Evolutionary conservation across 768 basidiomycete genomes (phyloP), one percentile per base, ranked within the genome.

Genomic region (Boletus subcaerulescens): DNA sequence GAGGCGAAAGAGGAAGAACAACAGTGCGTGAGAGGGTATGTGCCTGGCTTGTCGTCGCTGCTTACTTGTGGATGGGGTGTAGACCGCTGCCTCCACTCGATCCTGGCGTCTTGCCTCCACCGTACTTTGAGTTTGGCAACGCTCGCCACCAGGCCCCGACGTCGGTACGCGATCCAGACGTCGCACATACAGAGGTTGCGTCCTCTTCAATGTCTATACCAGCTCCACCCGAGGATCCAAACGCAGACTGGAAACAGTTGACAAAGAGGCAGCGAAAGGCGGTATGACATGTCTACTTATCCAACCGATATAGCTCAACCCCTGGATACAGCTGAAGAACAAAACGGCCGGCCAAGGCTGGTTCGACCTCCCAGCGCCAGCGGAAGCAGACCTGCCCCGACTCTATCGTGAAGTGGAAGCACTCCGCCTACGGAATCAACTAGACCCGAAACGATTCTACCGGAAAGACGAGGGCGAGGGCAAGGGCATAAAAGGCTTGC

Each of bases 391-490:
- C 56, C 75, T 91, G 15, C 89, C 91, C 35, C 80, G 84, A 36
- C 71, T 94, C 39, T 74, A 93, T 63, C 87, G 89, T 48, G 93
- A 97, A 74, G 87, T 93, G 12, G 90, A 95, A 67, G 88, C 94
- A 0, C 75, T 95, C 52, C 86, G 92, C 31, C 74, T 97, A 45
- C 83, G 87, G 47, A 93, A 93, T 66, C 87, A 92, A 53, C 80
- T 97, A 18, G 94, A 97, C 64, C 93, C 93, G 17, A 97, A 96
- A 68, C 81, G 91, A 20, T 95, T 95, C 73, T 91, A 94, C 73
- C 77, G 84, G 57, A 93, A 91, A 69, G 90, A 93, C 44, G 86
- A 88, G 55, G 88, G 89, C 5, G 90, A 94, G 71, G 84, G 88
- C 11, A 88, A 87, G 62, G 91, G 91, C 15, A 83, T 89, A 68